Base-by-base conservation (phyloP, 2,329 filamentous ascomycete species). In the Aspergillus sp. region DNA sequence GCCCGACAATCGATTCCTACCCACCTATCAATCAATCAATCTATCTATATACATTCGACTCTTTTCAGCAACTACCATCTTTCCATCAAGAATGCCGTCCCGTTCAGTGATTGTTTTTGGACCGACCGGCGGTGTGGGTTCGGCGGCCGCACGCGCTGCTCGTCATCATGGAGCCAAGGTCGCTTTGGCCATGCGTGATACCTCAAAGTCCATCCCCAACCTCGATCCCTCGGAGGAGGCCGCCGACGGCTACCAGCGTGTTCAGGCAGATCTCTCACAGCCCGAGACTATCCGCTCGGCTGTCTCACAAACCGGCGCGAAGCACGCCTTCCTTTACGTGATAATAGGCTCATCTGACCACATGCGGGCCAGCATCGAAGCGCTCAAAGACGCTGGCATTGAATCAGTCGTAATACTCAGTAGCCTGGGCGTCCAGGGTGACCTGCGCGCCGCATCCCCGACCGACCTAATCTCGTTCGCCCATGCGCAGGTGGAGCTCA, bases 291-390 rank as follows among this genome's bases (percentile, higher is more conserved):
- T 82, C 17, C 49, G 47, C 4, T 58, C 59, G 0, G 79, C 78
- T 0, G 72, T 80, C 0, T 23, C 43, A 0, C 23, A 50, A 11
- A 54, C 76, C 0, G 69, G 72, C 7, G 78, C 79, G 14, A 78
- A 71, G 41, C 58, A 61, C 6, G 80, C 79, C 0, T 82, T 81
- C 65, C 67, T 81, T 44, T 82, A 83, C 61, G 23, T 69, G 2
- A 58, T 68, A 6, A 56, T 63, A 11, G 58, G 63, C 23, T 53
- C 63, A 0, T 4, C 58, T 1, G 76, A 80, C 54, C 50, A 69
- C 49, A 75, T 81, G 74, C 66, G 64, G 14, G 51, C 62, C 6
- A 68, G 69, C 14, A 58, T 79, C 45, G 57, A 66, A 52, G 76
- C 79, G 1, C 65, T 82, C 47, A 78, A 77, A 54, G 58, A 62